Percentiles rank a stretch among this genome's conserved stretches.
These are phyloP conservation scores for Camellia granthamiana DNA, from an alignment of 148 eudicot genomes.

Conservation along the genomic window DNA sequence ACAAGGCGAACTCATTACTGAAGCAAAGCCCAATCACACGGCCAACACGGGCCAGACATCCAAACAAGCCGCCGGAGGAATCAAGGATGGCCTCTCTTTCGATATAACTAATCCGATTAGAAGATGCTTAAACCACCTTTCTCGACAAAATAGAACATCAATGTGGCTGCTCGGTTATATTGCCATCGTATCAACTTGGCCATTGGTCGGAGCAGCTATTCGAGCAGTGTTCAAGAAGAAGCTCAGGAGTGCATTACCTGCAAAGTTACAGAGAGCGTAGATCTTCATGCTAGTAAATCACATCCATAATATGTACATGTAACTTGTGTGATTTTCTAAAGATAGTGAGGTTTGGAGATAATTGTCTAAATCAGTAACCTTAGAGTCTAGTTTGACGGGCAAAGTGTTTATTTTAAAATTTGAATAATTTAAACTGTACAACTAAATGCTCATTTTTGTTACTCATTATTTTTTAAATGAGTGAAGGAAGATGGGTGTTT, in stretches of 20 bases:
- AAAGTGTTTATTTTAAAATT: too few relatives aligned
- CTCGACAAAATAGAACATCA: constrained; percentile 52
- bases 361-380: too few relatives aligned
- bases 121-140: constrained; percentile 55
- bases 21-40: constrained; percentile 11
- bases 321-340: background rate
- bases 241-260: constrained; percentile 27
- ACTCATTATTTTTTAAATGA: too few relatives aligned
- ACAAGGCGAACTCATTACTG: constrained; percentile 23
- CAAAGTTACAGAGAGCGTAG: constrained; percentile 29
- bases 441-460: too few relatives aligned
- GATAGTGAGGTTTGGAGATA: too few relatives aligned
- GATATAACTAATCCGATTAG: constrained; percentile 25
- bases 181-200: constrained; percentile 64
- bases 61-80: constrained; percentile 20
- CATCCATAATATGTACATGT: background rate
- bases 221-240: constrained; percentile 51
- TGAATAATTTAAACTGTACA: too few relatives aligned
- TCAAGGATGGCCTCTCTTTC: constrained; percentile 13
- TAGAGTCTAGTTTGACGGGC: too few relatives aligned
- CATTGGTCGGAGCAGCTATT: constrained; percentile 54
- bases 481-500: too few relatives aligned
- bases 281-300: constrained; percentile 13
- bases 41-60: constrained; percentile 9
- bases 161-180: constrained; percentile 76